Evolutionary conservation across 2,329 filamentous ascomycete genomes (phyloP), one percentile per base, ranked within the genome.

Genomic region (Epicoccum nigrum): DNA sequence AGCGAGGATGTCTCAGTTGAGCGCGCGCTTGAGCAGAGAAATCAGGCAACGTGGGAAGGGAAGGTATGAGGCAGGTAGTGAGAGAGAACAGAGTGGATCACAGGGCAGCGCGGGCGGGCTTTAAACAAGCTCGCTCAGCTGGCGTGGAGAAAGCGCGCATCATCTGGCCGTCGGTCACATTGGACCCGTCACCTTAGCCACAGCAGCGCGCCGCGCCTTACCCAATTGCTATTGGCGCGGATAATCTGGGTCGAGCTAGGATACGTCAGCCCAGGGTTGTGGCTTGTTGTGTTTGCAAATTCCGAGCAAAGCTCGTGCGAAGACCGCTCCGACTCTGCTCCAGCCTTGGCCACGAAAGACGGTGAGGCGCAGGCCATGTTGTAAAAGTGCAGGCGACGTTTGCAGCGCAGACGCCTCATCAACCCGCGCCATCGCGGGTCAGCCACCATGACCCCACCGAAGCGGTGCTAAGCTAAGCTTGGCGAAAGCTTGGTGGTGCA

Each of bases 391-490:
- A 23, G 15, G 19, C 16, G 37, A 45, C 31, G 25, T 37, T 45
- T 42, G 43, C 37, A 39, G 49, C 43, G 49, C 33, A 47, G 49
- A 20, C 27, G 43, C 31, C 46, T 38, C 42, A 33, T 39, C 38
- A 51, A n/a, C 12, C 13, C 16, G n/a, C 33, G 30, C 38, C n/a
- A 20, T 30, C 35, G 25, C 25, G 34, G 20, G 39, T 44, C 28
- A 44, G 39, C 44, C 39, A 40, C 40, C 11, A 12, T 3, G 20
- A 38, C 45, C 34, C 45, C 44, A 45, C 40, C 40, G 39, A 49
- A 40, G 40, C 20, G 51, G 40, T 20, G 51, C 51, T 63, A 58
- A 63, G 60, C 58, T 61, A 53, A 39, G 12, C 60, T 63, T 61
- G 58, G 60, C 58, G 31, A 61, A 63, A 56, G 60, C 60, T 63